Evolutionary conservation across 2,329 filamentous ascomycete species (phyloP), one percentile per base, ranked within the genome.

Genomic region (Alternaria arbusti): DNA sequence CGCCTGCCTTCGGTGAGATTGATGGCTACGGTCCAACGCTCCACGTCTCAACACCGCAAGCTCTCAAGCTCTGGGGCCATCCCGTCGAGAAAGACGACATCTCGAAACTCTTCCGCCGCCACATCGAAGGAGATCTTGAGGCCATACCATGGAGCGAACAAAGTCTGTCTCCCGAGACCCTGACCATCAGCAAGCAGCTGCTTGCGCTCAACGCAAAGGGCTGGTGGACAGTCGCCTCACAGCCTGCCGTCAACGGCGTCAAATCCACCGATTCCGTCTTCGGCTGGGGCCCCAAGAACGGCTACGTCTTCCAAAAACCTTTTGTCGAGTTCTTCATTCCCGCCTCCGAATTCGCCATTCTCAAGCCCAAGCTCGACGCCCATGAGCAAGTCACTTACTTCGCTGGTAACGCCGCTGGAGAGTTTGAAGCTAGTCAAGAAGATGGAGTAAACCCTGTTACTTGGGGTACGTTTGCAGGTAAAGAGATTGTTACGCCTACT

Each of bases 21-120:
- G 94, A 98, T 76, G 95, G 95, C n/a, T 98, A 98, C 77, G 96
- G 96, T 11, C 94, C 96, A n/a, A 96, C 91, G 60, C 85, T 99
- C 43, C 96, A 97, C 82, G 93, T 97, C 77, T 93, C 92, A 0
- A 89, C 93, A n/a, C 87, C 90, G 3, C 90, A 94, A 75, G 96
- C 96, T 12, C 87, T 95, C 68, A 86, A 88, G 68, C 85, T 97
- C 30, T 99, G 96, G 96, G 93, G 92, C 22, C 85, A 91, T 63
- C 96, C 96, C 0, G 88, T 86, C 25, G 87, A 87, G 5, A 78
- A 79, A 2, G 83, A 86, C 28, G 94, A 98, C 74, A 91, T 99
- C 72, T 94, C 88, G 70, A 83, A 85, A 11, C 84, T 97, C 49
- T 98, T 99, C 81, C 87, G 90, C 64, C 87, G 88, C 61, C 93